phyloP scores from a whole-genome alignment of 1,284 basidiomycete species.

The Sanghuangporus sanghuang region DNA sequence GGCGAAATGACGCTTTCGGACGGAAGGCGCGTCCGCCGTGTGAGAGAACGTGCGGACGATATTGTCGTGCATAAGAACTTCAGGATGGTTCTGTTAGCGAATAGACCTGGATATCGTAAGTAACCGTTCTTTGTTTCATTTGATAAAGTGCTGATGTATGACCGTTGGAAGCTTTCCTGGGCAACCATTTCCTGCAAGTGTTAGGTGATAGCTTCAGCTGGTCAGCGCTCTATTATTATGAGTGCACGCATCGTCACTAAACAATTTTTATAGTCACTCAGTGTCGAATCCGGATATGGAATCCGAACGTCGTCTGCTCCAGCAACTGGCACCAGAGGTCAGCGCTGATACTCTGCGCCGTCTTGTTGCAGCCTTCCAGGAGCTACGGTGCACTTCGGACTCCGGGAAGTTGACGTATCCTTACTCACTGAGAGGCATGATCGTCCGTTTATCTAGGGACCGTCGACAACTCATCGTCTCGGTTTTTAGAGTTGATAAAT shows the following conservation, averaged over 20 bases:
- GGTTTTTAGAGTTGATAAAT: conserved; percentile 51
- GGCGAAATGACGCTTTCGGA: conserved; percentile 57
- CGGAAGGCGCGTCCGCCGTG: conserved; percentile 48
- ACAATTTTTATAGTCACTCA: conserved; percentile 37
- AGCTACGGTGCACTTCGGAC: conserved; percentile 52
- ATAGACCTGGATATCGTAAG: conserved; percentile 70
- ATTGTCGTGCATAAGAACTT: conserved; percentile 59
- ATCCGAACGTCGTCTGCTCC: conserved; percentile 52
- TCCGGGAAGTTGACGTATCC: conserved; percentile 53
- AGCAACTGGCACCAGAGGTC: conserved; percentile 57
- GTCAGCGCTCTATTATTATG: conserved; percentile 13
- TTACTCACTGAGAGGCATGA: conserved; percentile 57
- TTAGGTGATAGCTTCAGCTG: conserved; percentile 62
- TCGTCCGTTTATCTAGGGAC: conserved; percentile 5
- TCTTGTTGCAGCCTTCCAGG: conserved; percentile 59
- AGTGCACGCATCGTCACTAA: neutral
- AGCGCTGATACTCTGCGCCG: conserved; percentile 46
- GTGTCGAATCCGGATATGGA: conserved; percentile 60
- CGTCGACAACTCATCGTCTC: neutral
- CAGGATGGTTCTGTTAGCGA: conserved; percentile 57
- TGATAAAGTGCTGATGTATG: neutral
- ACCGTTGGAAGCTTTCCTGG: conserved; percentile 50
- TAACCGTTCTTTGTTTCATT: conserved; percentile 14
- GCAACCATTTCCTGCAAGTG: conserved; percentile 67
- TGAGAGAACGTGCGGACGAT: conserved; percentile 43